Conservation (phyloP, 345 rosid genomes). For the Eucalyptus cloeziana region DNA sequence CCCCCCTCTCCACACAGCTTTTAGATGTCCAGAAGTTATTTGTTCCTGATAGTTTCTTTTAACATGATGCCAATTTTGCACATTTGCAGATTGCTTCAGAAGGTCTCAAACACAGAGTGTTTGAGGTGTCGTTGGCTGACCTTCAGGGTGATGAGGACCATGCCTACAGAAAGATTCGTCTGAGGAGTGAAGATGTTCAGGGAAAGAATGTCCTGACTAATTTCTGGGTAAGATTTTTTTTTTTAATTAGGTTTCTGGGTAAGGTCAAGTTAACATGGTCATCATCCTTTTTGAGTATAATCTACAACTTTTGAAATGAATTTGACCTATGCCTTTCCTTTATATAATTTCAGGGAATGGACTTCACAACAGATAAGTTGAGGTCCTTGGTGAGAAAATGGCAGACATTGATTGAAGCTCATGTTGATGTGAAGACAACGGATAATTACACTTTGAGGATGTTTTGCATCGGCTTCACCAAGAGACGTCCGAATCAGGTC, state of each 20-base stretch:
- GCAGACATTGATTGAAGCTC: constrained; percentile 88
- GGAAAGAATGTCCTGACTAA: constrained; percentile 33
- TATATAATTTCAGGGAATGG: constrained; percentile 55
- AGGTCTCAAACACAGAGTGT: constrained; percentile 41
- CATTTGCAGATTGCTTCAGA: constrained; percentile 34
- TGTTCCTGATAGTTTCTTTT: neutral
- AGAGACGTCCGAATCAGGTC: constrained; percentile 88
- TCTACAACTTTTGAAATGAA: neutral
- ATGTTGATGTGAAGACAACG: constrained; percentile 94
- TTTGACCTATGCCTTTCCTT: neutral
- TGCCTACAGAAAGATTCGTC: constrained; percentile 27
- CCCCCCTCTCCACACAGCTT: neutral
- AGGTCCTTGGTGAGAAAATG: constrained; percentile 95
- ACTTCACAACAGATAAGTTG: constrained; percentile 83
- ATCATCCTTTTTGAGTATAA: neutral
- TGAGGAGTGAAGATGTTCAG: constrained; percentile 40
- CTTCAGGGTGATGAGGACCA: constrained; percentile 39
- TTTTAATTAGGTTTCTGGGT: neutral
- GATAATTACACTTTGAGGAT: constrained; percentile 76
- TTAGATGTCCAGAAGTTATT: neutral
- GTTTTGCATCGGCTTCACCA: constrained; percentile 91
- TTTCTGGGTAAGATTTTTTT: constrained; percentile 43
- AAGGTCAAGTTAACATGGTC: neutral
- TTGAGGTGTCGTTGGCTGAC: constrained; percentile 32
- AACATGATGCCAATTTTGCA: neutral